Evolutionary conservation across 371 early-diverging fungal genomes (phyloP).

Genomic region (Haplosporangium sp.): DNA sequence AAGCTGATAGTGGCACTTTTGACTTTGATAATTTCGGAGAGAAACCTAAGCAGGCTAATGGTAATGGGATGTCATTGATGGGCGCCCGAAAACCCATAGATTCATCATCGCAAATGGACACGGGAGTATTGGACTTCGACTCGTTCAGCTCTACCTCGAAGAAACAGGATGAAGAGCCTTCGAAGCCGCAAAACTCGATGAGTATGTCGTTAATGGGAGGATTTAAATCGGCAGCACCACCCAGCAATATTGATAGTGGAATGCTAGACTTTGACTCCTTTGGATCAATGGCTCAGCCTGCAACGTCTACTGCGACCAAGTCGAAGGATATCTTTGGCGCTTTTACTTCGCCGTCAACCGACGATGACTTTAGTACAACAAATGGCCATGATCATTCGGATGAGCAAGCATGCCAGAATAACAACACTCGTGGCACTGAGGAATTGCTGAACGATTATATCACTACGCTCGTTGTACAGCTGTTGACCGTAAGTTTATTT

Average conservation of each 20-base stretch:
- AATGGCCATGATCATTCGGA: slow-evolving; percentile 5
- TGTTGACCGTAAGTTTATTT: slow-evolving; percentile 36
- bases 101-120: slow-evolving; percentile 19
- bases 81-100: slow-evolving; percentile 22
- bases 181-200: slow-evolving; percentile 7
- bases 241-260: slow-evolving; percentile 32
- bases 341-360: slow-evolving; percentile 29
- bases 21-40: slow-evolving; percentile 43
- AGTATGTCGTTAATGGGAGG: slow-evolving; percentile 47
- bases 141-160: slow-evolving; percentile 15
- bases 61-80: slow-evolving; percentile 30
- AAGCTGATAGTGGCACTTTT: slow-evolving; percentile 16
- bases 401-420: slow-evolving; percentile 2
- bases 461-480: slow-evolving; percentile 51
- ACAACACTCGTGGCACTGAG: slow-evolving; percentile 36
- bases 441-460: slow-evolving; percentile 53
- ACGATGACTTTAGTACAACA: slow-evolving; percentile 10
- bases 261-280: slow-evolving; percentile 42
- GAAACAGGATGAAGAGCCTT: slow-evolving; percentile 10
- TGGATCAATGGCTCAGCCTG: slow-evolving; percentile 24
- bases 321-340: slow-evolving; percentile 33
- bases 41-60: slow-evolving; percentile 5
- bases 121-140: slow-evolving; percentile 43
- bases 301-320: not conserved
- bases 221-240: slow-evolving; percentile 16